Conservation (phyloP, 108 stramenopile genomes). For the Conticribra guillardii region DNA sequence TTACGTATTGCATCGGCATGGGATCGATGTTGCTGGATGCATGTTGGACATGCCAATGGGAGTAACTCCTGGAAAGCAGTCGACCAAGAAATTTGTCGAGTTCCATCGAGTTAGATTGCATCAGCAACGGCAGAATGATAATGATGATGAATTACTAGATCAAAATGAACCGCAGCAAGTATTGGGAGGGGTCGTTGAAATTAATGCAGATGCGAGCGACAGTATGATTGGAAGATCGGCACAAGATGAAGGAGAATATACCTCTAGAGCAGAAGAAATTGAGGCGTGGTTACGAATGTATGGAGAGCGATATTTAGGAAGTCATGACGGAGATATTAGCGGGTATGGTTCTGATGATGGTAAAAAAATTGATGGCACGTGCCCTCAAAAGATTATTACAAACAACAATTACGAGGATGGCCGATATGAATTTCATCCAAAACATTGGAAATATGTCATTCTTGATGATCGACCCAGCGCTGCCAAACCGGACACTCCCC, state of each 20-base stretch:
- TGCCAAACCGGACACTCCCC: slow-evolving; percentile 37
- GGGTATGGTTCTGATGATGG: not conserved
- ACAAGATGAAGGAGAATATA: slow-evolving; percentile 45
- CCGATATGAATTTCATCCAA: slow-evolving; percentile 38
- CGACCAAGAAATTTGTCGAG: slow-evolving; percentile 36
- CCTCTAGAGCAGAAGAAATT: slow-evolving; percentile 51
- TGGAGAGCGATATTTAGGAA: slow-evolving; percentile 36
- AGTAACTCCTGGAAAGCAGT: slow-evolving; percentile 37
- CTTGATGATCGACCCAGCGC: slow-evolving; percentile 49
- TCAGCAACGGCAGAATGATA: slow-evolving; percentile 1
- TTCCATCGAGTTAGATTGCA: slow-evolving; percentile 14
- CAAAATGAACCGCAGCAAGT: not conserved
- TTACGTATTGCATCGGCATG: slow-evolving; percentile 43
- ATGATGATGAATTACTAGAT: not conserved
- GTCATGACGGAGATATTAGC: not conserved
- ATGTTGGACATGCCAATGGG: slow-evolving; percentile 37
- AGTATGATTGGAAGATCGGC: slow-evolving; percentile 27
- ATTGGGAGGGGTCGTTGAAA: not conserved
- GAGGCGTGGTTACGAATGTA: slow-evolving; percentile 49
- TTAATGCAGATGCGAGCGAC: not conserved
- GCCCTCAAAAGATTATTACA: no score
- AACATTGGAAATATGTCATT: slow-evolving; percentile 43
- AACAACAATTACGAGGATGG: no score
- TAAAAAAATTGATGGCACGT: not conserved
- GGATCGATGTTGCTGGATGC: slow-evolving; percentile 30